Conservation (phyloP, 768 basidiomycete genomes). For the Pholiota molesta region DNA sequence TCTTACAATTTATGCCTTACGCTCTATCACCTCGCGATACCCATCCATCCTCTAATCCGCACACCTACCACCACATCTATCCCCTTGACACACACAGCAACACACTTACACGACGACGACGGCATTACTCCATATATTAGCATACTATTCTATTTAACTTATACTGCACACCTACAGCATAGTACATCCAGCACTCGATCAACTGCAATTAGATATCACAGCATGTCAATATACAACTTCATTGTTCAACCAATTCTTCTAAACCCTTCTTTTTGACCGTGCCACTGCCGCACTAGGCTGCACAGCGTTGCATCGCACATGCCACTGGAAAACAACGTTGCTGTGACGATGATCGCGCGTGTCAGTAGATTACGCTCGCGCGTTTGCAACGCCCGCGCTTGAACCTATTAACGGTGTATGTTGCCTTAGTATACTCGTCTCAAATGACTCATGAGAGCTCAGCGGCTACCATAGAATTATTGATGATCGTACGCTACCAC, state of each 20-base stretch:
- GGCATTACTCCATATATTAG: neutral
- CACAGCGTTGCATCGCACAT: neutral
- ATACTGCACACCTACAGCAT: conserved; percentile 1
- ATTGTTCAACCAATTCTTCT: neutral
- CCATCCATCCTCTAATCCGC: neutral
- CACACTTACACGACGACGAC: neutral
- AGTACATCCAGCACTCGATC: neutral
- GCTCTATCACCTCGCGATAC: conserved; percentile 1
- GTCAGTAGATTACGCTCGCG: too few species aligned
- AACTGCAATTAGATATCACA: conserved; percentile 2
- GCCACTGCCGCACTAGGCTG: neutral
- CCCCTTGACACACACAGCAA: neutral
- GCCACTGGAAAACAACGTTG: neutral
- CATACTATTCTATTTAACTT: neutral
- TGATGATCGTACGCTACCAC: too few species aligned
- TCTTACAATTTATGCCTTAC: neutral
- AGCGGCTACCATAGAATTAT: too few species aligned
- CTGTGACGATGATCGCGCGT: neutral
- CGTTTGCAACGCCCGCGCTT: too few species aligned
- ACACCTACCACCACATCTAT: neutral
- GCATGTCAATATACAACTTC: conserved; percentile 1
- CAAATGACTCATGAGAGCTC: too few species aligned
- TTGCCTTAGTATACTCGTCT: too few species aligned
- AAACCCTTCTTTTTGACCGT: neutral
- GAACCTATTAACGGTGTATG: too few species aligned